A percentile compares a stretch with the other conserved stretches of the same genome.
Conservation (phyloP, 257 asterid genomes). For the Nyctanthes arbortristis region DNA sequence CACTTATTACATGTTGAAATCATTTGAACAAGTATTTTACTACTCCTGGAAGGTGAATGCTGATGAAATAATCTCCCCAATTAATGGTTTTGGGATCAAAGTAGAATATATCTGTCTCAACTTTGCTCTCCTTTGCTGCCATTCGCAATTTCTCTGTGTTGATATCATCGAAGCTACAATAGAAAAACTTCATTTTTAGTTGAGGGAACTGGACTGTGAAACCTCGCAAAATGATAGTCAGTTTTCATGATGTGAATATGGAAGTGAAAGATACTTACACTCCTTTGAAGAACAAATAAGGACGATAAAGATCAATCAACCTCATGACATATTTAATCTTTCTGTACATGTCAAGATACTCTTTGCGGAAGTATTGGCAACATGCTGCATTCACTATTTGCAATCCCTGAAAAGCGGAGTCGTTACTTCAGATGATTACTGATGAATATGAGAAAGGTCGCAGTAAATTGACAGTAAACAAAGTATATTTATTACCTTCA, state of each 20-base stretch:
- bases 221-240: no score
- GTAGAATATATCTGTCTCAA: conserved; percentile 45
- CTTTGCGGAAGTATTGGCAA: conserved; percentile 62
- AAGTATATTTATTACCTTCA: conserved; percentile 44
- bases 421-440: not conserved
- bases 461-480: no score
- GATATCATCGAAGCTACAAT: conserved; percentile 72
- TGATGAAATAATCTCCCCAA: conserved; percentile 82
- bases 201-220: no score
- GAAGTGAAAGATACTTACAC: conserved; percentile 48
- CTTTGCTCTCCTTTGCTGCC: conserved; percentile 39
- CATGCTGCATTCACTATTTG: conserved; percentile 59
- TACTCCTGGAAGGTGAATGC: conserved; percentile 69
- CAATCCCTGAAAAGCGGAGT: conserved; percentile 61
- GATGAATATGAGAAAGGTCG: no score
- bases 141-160: conserved; percentile 63
- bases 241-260: not conserved
- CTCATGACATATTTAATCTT: conserved; percentile 63
- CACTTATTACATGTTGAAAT: conserved; percentile 3
- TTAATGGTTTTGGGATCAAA: conserved; percentile 69
- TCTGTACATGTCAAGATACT: conserved; percentile 44
- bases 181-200: no score
- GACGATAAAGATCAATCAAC: conserved; percentile 69
- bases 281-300: conserved; percentile 86
- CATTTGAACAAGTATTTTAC: conserved; percentile 71